Evolutionary conservation across 306 rosid species (phyloP).

Genomic region (Medicago arabica): DNA sequence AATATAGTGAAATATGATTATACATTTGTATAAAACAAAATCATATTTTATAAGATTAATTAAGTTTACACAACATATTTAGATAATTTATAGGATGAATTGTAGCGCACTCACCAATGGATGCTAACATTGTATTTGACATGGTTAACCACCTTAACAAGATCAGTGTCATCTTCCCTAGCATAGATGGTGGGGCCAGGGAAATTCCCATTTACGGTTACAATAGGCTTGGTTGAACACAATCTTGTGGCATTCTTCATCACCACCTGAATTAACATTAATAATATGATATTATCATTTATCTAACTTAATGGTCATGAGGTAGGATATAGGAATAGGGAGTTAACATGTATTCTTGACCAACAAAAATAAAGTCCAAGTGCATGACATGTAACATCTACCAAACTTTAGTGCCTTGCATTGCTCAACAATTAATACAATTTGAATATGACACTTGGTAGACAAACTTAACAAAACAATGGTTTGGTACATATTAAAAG

Average conservation of each 20-base stretch:
- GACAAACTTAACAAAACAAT: neutral
- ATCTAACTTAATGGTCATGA: slow-evolving; percentile 41
- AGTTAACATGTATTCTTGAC: too few species aligned
- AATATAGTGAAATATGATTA: too few species aligned
- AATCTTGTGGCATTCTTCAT: slow-evolving; percentile 57
- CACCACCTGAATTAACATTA: slow-evolving; percentile 48
- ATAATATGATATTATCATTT: neutral
- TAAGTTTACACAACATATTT: neutral
- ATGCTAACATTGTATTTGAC: slow-evolving; percentile 85
- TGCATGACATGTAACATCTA: slow-evolving; percentile 12
- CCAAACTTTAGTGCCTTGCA: slow-evolving; percentile 49
- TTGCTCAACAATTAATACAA: slow-evolving; percentile 21
- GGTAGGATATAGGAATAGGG: too few species aligned
- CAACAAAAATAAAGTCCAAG: too few species aligned
- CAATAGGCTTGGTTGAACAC: slow-evolving; percentile 60
- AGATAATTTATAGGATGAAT: neutral
- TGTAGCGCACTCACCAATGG: slow-evolving; percentile 67
- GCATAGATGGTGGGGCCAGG: slow-evolving; percentile 65
- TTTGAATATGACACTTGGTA: neutral
- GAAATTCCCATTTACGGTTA: slow-evolving; percentile 53
- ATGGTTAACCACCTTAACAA: slow-evolving; percentile 64
- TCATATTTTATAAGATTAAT: neutral
- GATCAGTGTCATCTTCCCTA: slow-evolving; percentile 58
- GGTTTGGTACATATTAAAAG: too few species aligned
- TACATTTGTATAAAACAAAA: too few species aligned